phyloP scores from a whole-genome alignment of 2,329 filamentous ascomycete genomes.

The Emericellopsis atlantica region DNA sequence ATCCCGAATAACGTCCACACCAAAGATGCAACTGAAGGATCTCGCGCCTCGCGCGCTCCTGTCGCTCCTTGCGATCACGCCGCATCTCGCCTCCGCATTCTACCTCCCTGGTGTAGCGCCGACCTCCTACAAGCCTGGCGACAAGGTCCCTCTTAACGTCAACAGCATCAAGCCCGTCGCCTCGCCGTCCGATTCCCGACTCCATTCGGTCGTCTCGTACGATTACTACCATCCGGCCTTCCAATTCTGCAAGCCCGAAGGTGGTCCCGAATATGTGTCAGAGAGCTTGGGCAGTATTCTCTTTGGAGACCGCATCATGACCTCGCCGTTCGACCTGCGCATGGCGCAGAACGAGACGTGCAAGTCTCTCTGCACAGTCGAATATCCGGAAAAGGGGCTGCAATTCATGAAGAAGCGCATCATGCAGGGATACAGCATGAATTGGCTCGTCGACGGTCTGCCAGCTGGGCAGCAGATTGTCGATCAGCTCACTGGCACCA shows the following conservation, averaged over 20 bases:
- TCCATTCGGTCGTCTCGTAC: slow-evolving; percentile 89
- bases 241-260: slow-evolving; percentile 73
- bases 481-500: slow-evolving; percentile 62
- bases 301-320: slow-evolving; percentile 94
- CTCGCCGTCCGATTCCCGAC: slow-evolving; percentile 60
- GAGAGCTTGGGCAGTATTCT: slow-evolving; percentile 85
- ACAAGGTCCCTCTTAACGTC: slow-evolving; percentile 76
- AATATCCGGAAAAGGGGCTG: slow-evolving; percentile 51
- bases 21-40: slow-evolving; percentile 12
- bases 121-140: slow-evolving; percentile 73
- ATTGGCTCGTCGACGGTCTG: slow-evolving; percentile 91
- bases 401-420: slow-evolving; percentile 78
- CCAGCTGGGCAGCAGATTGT: slow-evolving; percentile 76
- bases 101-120: slow-evolving; percentile 95
- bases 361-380: slow-evolving; percentile 61
- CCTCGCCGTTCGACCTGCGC: slow-evolving; percentile 80
- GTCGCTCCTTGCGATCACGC: slow-evolving; percentile 32
- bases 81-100: slow-evolving; percentile 57
- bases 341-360: slow-evolving; percentile 85
- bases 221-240: slow-evolving; percentile 90
- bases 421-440: slow-evolving; percentile 75
- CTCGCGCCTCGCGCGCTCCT: slow-evolving; percentile 36
- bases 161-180: slow-evolving; percentile 85
- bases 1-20: too few relatives aligned
- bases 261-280: slow-evolving; percentile 64